A percentile compares a stretch with the other conserved stretches of the same genome.
phyloP scores from a whole-genome alignment of 352 stramenopile species.

The Saprolegnia parasitica region DNA sequence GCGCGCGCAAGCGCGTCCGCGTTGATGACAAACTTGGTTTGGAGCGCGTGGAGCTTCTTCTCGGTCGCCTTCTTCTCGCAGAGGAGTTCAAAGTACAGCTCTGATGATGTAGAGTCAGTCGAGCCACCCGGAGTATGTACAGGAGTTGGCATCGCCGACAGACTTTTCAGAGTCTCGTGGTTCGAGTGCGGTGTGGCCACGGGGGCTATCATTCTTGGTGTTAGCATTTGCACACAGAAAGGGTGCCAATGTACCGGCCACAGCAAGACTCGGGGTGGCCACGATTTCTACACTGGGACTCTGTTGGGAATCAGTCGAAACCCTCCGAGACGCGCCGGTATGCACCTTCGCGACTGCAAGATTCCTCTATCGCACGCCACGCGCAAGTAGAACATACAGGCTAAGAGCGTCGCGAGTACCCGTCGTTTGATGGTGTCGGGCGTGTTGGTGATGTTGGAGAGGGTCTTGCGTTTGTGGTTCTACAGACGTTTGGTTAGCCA shows the following conservation, averaged over 20 bases:
- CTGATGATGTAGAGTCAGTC: conserved; percentile 7
- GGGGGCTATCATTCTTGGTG: background rate
- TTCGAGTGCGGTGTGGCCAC: background rate
- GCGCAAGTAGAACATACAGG: too few species aligned
- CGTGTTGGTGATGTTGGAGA: conserved; percentile 10
- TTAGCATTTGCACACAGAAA: background rate
- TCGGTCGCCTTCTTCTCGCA: conserved; percentile 8
- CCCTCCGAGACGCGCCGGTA: background rate
- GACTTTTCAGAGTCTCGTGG: conserved; percentile 18
- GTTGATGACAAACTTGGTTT: background rate
- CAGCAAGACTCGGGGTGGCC: too few species aligned
- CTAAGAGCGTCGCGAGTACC: background rate
- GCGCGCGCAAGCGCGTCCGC: background rate
- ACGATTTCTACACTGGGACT: background rate
- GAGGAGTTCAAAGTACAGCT: conserved; percentile 13
- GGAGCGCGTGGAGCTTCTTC: background rate
- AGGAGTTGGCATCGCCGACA: background rate
- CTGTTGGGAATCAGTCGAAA: background rate
- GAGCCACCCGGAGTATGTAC: background rate
- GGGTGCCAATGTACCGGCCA: too few species aligned
- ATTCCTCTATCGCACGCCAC: background rate
- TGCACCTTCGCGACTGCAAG: background rate
- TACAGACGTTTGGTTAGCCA: background rate
- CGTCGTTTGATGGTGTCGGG: conserved; percentile 9
- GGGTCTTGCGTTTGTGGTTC: conserved; percentile 1